Evolutionary conservation across 495 filamentous ascomycete genomes (phyloP), one percentile per base, ranked within the genome.

Genomic region (Aspergillus kassunensis): DNA sequence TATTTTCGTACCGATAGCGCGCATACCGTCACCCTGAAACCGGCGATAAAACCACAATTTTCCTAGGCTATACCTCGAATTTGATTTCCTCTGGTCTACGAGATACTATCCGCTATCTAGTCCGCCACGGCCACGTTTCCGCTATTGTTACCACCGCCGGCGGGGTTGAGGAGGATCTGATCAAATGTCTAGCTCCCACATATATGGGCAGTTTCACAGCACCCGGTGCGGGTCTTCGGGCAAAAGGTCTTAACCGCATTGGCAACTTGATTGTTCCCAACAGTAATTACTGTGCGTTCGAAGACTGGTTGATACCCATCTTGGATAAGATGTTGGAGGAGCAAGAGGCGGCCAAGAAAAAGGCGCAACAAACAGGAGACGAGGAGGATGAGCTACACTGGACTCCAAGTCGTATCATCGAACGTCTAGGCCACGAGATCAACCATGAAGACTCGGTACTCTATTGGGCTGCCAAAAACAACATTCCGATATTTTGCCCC

Each of bases 251-350:
- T 46, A 97, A 99, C 64, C 82, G 95, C 12, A 97, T 97, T 56
- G 95, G 95, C 44, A 97, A 97, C 57, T 76, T 98, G 1, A 74
- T 96, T n/a, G 93, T 98, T 2, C 95, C 93, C 2, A 98, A 97
- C 63, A 85, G 80, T 61, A 98, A 98, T 70, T 97, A 97, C 70
- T 96, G 91, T 69, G 81, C 85, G 6, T 97, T 98, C 57, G 92
- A 98, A 62, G 95, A 98, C 76, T 97, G 93, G 93, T 72, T 98
- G 11, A 75, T 96, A 20, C 93, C 95, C 1, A 90, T 97, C 55
- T 72, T 98, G 20, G 89, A 97, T 65, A 74, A 72, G 44, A 92
- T 97, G 89, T 80, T 97, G 3, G 87, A 84, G 50, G 95, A 97
- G 69, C 95, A 97, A 67, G 90, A 97, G 66, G 82, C 81, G 1